phyloP scores from a whole-genome alignment of 179 eudicot species.

The Beta macrorhiza region DNA sequence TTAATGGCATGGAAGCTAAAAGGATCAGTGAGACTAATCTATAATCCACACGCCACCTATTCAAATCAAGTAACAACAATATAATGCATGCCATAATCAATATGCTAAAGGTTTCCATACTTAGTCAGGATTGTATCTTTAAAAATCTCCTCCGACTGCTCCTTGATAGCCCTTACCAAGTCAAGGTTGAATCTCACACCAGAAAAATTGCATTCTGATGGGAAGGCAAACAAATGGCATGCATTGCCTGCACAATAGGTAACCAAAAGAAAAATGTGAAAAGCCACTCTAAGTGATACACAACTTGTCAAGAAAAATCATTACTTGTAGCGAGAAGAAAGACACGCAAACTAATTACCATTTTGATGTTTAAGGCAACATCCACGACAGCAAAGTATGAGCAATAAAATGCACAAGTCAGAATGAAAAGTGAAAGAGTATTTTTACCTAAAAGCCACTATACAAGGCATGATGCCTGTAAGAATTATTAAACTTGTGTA shows the following conservation, averaged over 20 bases:
- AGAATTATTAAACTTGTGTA: no score
- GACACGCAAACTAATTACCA: neutral
- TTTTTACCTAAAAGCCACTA: no score
- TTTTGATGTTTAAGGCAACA: neutral
- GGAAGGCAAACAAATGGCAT: slow-evolving; percentile 87
- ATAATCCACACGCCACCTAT: neutral
- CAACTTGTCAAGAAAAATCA: slow-evolving; percentile 1
- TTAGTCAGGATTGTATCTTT: slow-evolving; percentile 47
- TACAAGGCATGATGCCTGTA: no score
- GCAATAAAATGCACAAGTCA: neutral
- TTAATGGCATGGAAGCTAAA: neutral
- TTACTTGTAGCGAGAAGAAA: neutral
- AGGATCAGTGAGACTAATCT: neutral
- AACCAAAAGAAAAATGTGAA: slow-evolving; percentile 14
- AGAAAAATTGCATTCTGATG: slow-evolving; percentile 97
- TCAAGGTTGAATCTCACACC: slow-evolving; percentile 74
- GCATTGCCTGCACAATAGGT: slow-evolving; percentile 49
- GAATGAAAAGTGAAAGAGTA: no score
- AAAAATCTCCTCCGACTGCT: slow-evolving; percentile 47
- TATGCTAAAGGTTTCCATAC: slow-evolving; percentile 34
- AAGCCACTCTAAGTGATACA: neutral
- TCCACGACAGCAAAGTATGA: neutral
- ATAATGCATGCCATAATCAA: neutral
- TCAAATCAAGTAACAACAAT: neutral
- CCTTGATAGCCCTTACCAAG: slow-evolving; percentile 62